Evolutionary conservation across 78 protist genomes (phyloP).

Genomic region (Trichosphaerium sp.): DNA sequence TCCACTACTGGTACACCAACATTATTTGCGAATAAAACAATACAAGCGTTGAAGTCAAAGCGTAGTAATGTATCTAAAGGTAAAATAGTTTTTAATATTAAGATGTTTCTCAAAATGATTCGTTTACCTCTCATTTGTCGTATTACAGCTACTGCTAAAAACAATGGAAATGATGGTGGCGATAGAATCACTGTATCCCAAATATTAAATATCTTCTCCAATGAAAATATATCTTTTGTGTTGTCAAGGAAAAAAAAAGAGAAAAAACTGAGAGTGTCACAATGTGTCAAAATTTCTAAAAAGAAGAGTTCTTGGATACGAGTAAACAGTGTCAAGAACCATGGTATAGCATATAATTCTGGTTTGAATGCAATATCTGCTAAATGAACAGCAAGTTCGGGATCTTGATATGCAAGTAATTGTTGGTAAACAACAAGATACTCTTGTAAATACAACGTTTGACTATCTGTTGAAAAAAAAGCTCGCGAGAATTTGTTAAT

Average conservation of each 20-base stretch:
- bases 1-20: no score
- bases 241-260: background rate
- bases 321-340: constrained; percentile 41
- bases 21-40: constrained; percentile 11
- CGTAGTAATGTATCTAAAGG: no score
- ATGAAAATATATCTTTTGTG: constrained; percentile 31
- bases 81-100: no score
- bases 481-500: constrained; percentile 3
- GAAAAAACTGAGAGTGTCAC: no score
- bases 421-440: background rate
- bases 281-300: background rate
- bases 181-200: constrained; percentile 45
- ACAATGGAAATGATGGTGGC: background rate
- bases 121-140: background rate
- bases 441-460: constrained; percentile 6
- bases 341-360: constrained; percentile 45
- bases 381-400: constrained; percentile 17
- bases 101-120: no score
- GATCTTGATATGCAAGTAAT: constrained; percentile 20
- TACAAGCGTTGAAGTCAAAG: constrained; percentile 3
- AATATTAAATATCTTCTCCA: constrained; percentile 8
- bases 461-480: constrained; percentile 30
- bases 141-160: constrained; percentile 6
- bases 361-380: background rate
- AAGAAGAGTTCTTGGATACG: background rate